Evolutionary conservation across 106 monocot species (phyloP).

Genomic region (Dendrobium catenatum): DNA sequence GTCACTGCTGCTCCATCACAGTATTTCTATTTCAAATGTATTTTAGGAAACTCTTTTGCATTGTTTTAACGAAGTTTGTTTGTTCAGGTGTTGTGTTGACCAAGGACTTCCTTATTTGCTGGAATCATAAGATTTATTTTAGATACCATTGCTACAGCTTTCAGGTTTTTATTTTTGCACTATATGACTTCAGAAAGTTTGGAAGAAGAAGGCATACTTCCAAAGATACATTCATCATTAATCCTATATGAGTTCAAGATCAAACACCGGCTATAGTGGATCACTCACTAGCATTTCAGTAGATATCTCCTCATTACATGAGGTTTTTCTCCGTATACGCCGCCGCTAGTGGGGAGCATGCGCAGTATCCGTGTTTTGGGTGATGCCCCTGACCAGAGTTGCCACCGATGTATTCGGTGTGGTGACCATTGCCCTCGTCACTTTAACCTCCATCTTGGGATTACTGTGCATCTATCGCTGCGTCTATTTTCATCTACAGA

Average conservation of each 20-base stretch:
- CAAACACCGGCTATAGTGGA: not conserved
- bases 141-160: not conserved
- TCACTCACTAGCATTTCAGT: not conserved
- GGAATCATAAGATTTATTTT: not conserved
- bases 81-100: not conserved
- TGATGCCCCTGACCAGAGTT: slow-evolving; percentile 50
- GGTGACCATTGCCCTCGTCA: slow-evolving; percentile 44
- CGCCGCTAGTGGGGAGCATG: slow-evolving; percentile 53
- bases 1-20: not conserved
- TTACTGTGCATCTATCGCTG: slow-evolving; percentile 44
- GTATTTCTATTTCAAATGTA: not conserved
- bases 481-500: slow-evolving; percentile 40
- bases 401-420: slow-evolving; percentile 53
- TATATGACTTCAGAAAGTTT: slow-evolving; percentile 5
- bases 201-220: not conserved
- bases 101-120: not conserved
- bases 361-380: slow-evolving; percentile 32
- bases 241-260: not conserved
- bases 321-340: slow-evolving; percentile 12
- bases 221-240: not conserved
- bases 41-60: not conserved
- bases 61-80: not conserved
- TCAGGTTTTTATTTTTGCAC: not conserved
- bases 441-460: slow-evolving; percentile 26
- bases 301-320: not conserved